Percentiles rank a stretch among this genome's conserved stretches.
Conservation (phyloP, 345 rosid genomes). For the Reutealis trisperma region DNA sequence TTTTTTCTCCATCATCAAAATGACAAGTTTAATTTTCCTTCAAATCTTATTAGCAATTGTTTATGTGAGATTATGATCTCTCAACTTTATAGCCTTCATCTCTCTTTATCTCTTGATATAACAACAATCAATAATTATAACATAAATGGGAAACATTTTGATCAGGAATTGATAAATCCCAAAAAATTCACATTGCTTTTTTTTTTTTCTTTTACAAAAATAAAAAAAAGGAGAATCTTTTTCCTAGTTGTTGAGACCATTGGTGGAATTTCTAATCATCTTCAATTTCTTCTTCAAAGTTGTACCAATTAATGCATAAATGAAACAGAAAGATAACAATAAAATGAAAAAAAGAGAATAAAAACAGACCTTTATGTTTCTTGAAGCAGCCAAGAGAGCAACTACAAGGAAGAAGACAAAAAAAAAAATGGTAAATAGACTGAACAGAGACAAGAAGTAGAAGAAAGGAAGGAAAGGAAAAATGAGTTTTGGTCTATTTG, state of each 20-base stretch:
- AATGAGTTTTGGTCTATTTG: background rate
- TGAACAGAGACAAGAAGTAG: background rate
- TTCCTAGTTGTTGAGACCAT: no score
- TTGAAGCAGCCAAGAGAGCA: slow-evolving; percentile 61
- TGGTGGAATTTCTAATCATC: background rate
- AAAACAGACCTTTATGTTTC: slow-evolving; percentile 42
- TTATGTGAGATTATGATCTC: background rate
- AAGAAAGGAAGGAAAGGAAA: background rate
- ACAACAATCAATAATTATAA: background rate
- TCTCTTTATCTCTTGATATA: background rate
- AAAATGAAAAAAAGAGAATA: background rate
- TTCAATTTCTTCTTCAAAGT: background rate
- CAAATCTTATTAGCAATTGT: background rate
- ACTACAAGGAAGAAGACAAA: slow-evolving; percentile 39
- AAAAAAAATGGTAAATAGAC: background rate
- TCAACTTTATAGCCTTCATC: background rate
- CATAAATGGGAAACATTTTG: background rate
- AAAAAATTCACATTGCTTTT: background rate
- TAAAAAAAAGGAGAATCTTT: no score
- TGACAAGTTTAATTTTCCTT: background rate
- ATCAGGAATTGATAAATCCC: background rate
- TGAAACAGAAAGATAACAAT: background rate
- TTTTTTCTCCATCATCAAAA: background rate
- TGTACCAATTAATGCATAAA: background rate
- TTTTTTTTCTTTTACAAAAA: no score